A percentile compares a stretch with the other conserved stretches of the same genome.
These are phyloP conservation scores for Prunus davidiana DNA, from an alignment of 306 rosid species.

Conservation along the genomic window DNA sequence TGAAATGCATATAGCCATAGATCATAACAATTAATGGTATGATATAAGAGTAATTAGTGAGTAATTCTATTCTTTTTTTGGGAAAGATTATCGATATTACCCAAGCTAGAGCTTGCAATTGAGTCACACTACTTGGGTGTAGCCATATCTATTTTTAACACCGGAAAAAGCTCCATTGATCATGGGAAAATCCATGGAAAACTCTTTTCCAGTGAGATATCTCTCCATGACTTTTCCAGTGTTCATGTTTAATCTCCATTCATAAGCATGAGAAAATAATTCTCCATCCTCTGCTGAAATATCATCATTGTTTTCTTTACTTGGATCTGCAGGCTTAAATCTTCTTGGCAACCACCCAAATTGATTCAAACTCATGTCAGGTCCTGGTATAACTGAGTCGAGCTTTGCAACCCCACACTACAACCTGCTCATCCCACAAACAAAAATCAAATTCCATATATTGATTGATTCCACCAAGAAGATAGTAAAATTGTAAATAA, in stretches of 20 bases:
- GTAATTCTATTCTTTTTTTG: not conserved
- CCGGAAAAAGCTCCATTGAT: constrained; percentile 50
- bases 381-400: constrained; percentile 58
- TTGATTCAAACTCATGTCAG: constrained; percentile 31
- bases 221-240: constrained; percentile 54
- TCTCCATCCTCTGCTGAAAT: constrained; percentile 5
- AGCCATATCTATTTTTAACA: constrained; percentile 48
- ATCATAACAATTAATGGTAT: not conserved
- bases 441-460: not conserved
- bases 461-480: not conserved
- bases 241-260: constrained; percentile 66
- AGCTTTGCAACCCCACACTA: constrained; percentile 74
- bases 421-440: constrained; percentile 43
- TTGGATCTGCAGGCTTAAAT: not conserved
- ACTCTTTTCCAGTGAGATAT: constrained; percentile 23
- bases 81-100: constrained; percentile 20
- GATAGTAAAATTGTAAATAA: not conserved
- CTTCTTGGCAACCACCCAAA: constrained; percentile 27
- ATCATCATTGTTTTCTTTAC: not conserved
- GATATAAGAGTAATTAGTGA: not conserved
- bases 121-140: constrained; percentile 53
- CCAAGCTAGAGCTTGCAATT: constrained; percentile 34
- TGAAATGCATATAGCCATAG: not conserved
- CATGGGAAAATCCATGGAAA: constrained; percentile 65
- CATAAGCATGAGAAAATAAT: constrained; percentile 38